Evolutionary conservation across 805 yeast genomes (phyloP), one percentile per base, ranked within the genome.

Genomic region (Saccharomycopsis fermentans): DNA sequence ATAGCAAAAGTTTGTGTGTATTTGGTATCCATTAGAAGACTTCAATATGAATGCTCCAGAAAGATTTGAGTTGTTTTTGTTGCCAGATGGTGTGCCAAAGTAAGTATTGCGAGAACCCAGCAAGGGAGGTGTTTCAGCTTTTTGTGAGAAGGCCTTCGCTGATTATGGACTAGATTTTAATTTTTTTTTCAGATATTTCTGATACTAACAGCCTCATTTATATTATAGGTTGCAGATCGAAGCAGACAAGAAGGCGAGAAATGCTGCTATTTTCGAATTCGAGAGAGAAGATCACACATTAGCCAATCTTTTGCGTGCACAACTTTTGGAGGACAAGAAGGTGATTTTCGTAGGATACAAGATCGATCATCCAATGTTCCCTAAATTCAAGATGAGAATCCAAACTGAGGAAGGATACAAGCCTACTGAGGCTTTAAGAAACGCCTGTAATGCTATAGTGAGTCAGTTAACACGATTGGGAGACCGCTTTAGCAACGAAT

Each of bases 21-120:
- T 27, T 27, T 27, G 32, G 35, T 9, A 24, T 21, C 24, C 6
- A 40, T 8, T 19, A 43, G 12, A 21, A 43, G 12, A 11, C 12
- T 19, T 9, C 9, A 34, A 3, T 4, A 92, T 94, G 99, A 94
- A 94, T 75, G 98, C 98, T 68, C 99, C 99, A 73, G 99, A 94
- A 76, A 86, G 99, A 79, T 94, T 92, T 71, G 99, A 94, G 77
- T 82, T 94, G 47, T 94, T 94, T 70, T 82, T 94, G 66, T 79
- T 94, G 66, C 98, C 97, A n/a, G 99, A 94, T 71, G 98, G 99
- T 57, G 95, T 89, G 57, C 87, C 92, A 56, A 94, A 94, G 88
- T 84, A 77, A 36, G 88, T 78, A 43, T 24, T 12, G 11, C 11
- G 12, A 21, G 4, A 27, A 2, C n/a, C n/a, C n/a, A n/a, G n/a